A percentile compares a stretch with the other conserved stretches of the same genome.
Conservation (phyloP, 805 yeast species). For the Candida silvicultrix region DNA sequence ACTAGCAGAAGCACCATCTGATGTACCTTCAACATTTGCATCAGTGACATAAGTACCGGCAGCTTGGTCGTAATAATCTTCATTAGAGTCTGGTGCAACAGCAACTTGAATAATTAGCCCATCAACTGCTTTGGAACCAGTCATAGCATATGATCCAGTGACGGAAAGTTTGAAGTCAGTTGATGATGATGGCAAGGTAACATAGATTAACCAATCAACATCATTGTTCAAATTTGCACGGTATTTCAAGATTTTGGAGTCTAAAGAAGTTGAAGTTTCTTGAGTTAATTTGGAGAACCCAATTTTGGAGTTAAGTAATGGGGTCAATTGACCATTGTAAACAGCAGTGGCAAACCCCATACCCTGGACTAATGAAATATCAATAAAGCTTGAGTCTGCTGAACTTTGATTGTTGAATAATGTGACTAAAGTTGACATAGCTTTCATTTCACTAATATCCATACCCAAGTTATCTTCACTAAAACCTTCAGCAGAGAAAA, state of each 20-base stretch:
- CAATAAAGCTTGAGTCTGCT: slow-evolving; percentile 29
- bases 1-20: slow-evolving; percentile 37
- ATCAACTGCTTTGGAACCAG: slow-evolving; percentile 30
- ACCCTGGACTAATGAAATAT: slow-evolving; percentile 50
- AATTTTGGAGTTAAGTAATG: slow-evolving; percentile 37
- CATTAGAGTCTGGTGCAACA: slow-evolving; percentile 32
- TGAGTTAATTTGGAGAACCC: slow-evolving; percentile 36
- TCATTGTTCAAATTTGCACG: slow-evolving; percentile 40
- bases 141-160: slow-evolving; percentile 27
- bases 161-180: slow-evolving; percentile 27
- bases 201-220: slow-evolving; percentile 46
- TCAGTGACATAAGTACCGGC: slow-evolving; percentile 63
- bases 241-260: slow-evolving; percentile 42
- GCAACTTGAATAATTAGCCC: slow-evolving; percentile 46
- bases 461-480: slow-evolving; percentile 30
- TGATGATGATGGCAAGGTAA: slow-evolving; percentile 30
- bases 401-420: slow-evolving; percentile 25
- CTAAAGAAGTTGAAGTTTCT: slow-evolving; percentile 27
- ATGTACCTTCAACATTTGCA: slow-evolving; percentile 40
- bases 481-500: slow-evolving; percentile 49
- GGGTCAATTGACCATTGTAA: slow-evolving; percentile 41
- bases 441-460: slow-evolving; percentile 39
- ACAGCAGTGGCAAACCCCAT: slow-evolving; percentile 52
- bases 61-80: slow-evolving; percentile 46
- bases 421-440: slow-evolving; percentile 44